Evolutionary conservation across 192 early-diverging fungal genomes (phyloP), one percentile per base, ranked within the genome.

Genomic region (Coemansia javaensis): DNA sequence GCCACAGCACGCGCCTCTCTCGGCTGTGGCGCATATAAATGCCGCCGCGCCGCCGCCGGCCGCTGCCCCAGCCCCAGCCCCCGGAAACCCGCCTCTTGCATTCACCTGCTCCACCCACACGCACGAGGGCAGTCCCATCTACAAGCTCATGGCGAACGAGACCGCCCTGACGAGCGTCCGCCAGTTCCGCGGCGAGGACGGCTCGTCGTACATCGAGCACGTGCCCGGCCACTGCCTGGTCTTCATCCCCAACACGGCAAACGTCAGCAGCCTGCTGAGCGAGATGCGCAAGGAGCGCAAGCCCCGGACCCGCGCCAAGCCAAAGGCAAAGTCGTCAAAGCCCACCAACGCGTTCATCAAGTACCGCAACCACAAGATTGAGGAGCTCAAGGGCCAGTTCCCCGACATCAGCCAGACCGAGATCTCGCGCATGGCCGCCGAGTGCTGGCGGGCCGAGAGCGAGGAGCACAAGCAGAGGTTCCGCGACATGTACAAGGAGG

Each of bases 281-380:
- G 68, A 72, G 56, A 8, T 64, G 49, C 56, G 61, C 56, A 63
- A 46, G 43, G 38, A 59, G 18, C 60, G 68, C 24, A 41, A 38
- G 20, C 68, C 60, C 12, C 51, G 39, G 35, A 47, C 61, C 33
- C 47, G 47, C 34, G 34, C 46, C 4, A 59, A 52, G 39, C 52
- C 52, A 5, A 72, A 51, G 60, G 48, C 59, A 13, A 58, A 58
- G 44, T 60, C 63, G 7, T 32, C 44, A 22, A 74, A 66, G 52
- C 70, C 70, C 0, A 74, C 70, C 20, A 74, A 74, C 25, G 49
- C 70, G 9, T 74, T 74, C 35, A 74, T 74, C 50, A 74, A 66
- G 49, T 74, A 74, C 36, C 70, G 70, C 41, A 74, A 62, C 53
- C 46, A 66, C 43, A 74, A 66, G 40, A 74, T 74, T 33, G 39